phyloP scores from a whole-genome alignment of 164 flowering plant genomes.

The Dillenia turbinata region DNA sequence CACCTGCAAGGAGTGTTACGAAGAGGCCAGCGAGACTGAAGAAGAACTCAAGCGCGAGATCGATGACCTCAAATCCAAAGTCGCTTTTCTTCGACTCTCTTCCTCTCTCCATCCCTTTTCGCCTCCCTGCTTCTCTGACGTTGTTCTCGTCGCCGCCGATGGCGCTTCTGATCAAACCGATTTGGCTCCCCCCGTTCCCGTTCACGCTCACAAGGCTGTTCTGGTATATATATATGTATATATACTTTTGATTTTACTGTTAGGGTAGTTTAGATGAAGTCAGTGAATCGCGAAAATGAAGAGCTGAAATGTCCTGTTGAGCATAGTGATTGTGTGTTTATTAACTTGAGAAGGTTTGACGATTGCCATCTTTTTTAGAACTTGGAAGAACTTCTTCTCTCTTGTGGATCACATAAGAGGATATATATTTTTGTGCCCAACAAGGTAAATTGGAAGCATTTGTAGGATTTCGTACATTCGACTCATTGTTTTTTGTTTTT shows the following conservation, averaged over 20 bases:
- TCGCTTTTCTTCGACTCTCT: constrained; percentile 49
- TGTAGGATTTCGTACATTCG: too few relatives aligned
- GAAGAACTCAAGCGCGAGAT: constrained; percentile 87
- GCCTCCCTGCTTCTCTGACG: constrained; percentile 42
- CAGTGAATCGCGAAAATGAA: neutral
- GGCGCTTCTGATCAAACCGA: constrained; percentile 17
- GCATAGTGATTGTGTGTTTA: neutral
- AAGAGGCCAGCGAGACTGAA: constrained; percentile 90
- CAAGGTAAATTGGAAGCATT: too few relatives aligned
- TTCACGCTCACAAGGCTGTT: constrained; percentile 77
- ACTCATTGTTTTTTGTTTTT: too few relatives aligned
- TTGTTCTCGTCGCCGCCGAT: constrained; percentile 56
- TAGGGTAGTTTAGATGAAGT: too few relatives aligned
- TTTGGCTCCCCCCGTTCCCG: constrained; percentile 19
- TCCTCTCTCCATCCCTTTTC: constrained; percentile 26
- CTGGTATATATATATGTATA: constrained; percentile 20
- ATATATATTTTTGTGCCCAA: too few relatives aligned
- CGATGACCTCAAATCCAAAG: constrained; percentile 77
- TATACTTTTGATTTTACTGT: too few relatives aligned
- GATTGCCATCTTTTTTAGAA: neutral
- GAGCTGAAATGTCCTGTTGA: neutral
- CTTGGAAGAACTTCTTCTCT: neutral
- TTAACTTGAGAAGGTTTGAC: too few relatives aligned
- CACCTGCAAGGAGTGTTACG: constrained; percentile 93
- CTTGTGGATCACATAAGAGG: too few relatives aligned